phyloP scores from a whole-genome alignment of 2,329 filamentous ascomycete species.

The Fusarium papillatum region DNA sequence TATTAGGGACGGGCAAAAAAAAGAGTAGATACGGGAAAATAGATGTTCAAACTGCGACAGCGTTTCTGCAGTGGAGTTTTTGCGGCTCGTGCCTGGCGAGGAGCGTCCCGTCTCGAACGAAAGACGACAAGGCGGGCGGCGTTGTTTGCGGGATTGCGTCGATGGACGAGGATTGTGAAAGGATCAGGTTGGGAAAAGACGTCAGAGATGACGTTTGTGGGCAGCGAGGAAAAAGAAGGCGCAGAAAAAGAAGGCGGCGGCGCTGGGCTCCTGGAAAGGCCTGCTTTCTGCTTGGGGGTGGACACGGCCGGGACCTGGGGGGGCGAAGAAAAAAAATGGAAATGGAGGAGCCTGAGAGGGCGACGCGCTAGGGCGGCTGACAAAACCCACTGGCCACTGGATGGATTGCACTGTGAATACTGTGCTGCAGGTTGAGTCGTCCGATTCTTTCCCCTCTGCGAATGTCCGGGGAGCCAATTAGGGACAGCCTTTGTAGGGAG shows the following conservation, averaged over 20 bases:
- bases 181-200: conserved; percentile 56
- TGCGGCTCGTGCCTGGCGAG: conserved; percentile 40
- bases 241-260: conserved; percentile 50
- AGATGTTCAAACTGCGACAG: conserved; percentile 10
- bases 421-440: conserved; percentile 43
- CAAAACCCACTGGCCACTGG: conserved; percentile 31
- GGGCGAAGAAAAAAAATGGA: conserved; percentile 31
- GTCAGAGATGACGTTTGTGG: conserved; percentile 63
- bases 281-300: conserved; percentile 32
- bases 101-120: conserved; percentile 39
- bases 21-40: conserved; percentile 28
- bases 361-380: conserved; percentile 31
- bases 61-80: conserved; percentile 37
- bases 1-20: conserved; percentile 24
- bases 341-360: conserved; percentile 21
- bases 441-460: conserved; percentile 39
- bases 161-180: conserved; percentile 51
- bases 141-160: conserved; percentile 48
- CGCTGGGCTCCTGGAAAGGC: conserved; percentile 47
- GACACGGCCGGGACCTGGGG: conserved; percentile 11
- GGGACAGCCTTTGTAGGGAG: not conserved
- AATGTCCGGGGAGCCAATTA: conserved; percentile 34
- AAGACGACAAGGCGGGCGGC: conserved; percentile 43
- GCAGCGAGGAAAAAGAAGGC: conserved; percentile 52
- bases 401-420: conserved; percentile 28